Conservation (phyloP, 768 basidiomycete species). For the Sarcodon sp. region DNA sequence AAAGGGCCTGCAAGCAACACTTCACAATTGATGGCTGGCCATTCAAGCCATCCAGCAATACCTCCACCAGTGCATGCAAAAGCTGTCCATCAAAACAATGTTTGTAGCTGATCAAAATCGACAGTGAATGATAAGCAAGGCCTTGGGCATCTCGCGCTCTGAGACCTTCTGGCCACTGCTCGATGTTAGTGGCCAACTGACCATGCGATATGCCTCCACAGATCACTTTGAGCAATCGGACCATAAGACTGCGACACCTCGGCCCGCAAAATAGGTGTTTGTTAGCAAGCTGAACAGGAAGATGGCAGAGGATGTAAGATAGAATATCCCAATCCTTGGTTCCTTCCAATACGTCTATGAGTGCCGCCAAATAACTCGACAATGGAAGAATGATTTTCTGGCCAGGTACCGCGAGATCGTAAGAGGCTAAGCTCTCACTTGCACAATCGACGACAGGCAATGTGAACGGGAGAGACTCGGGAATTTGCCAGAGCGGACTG, state of each 20-base stretch:
- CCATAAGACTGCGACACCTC: conserved; percentile 49
- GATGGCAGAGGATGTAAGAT: conserved; percentile 82
- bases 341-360: conserved; percentile 54
- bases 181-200: conserved; percentile 41
- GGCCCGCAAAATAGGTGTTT: conserved; percentile 96
- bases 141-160: conserved; percentile 79
- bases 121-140: conserved; percentile 75
- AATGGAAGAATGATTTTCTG: conserved; percentile 45
- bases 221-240: conserved; percentile 48
- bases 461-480: conserved; percentile 50
- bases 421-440: conserved; percentile 57
- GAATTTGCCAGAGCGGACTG: conserved; percentile 51
- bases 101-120: conserved; percentile 81
- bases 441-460: conserved; percentile 42
- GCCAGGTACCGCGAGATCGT: conserved; percentile 35
- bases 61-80: conserved; percentile 60
- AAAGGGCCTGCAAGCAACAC: conserved; percentile 81
- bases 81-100: conserved; percentile 59
- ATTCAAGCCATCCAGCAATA: conserved; percentile 55
- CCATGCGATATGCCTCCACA: conserved; percentile 53
- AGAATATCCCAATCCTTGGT: conserved; percentile 90
- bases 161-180: conserved; percentile 45
- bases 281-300: conserved; percentile 86
- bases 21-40: conserved; percentile 70
- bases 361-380: conserved; percentile 53